Evolutionary conservation across 2,329 filamentous ascomycete genomes (phyloP), one percentile per base, ranked within the genome.

Genomic region (Ophiostoma sp.): DNA sequence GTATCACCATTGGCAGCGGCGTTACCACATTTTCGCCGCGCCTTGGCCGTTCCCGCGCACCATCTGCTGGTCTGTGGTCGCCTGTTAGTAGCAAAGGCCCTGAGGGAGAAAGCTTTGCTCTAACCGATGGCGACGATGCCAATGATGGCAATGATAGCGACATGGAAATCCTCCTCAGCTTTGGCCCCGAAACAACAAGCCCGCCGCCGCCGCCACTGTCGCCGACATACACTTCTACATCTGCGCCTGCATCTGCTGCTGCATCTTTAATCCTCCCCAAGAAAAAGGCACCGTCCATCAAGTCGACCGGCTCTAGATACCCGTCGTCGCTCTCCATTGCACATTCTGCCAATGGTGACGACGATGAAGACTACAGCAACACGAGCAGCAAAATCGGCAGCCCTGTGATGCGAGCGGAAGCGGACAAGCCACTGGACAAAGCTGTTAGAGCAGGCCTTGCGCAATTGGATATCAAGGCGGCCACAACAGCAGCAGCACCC

Each of bases 61-160:
- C 80, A 36, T 82, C 83, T 6, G 75, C 81, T 7, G 81, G 81
- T 2, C 76, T 85, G 11, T 83, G 84, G 82, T 79, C 79, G 27
- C 81, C 82, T 74, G 72, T 66, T 73, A 74, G 55, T 70, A 70
- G 42, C 65, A 60, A 67, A 7, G 76, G 78, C 40, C 79, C 82
- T 8, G 78, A 82, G 27, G 78, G 82, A 27, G 67, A 68, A 14
- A 49, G 9, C 5, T 63, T 68, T 58, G 12, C 49, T 0, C 8
- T 68, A 7, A n/a, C 6, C 18, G 80, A 83, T 18, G 82, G 83
- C 38, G 67, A 73, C 12, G 74, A 74, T 2, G 73, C 74, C 5
- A 60, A 60, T 11, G 76, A 78, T 41, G 80, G 82, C 14, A 78
- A 80, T 7, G 81, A 82, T 27, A 80, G 83, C 27, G 83, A 84